phyloP scores from a whole-genome alignment of 768 basidiomycete species.

The Termitomyces sp. region DNA sequence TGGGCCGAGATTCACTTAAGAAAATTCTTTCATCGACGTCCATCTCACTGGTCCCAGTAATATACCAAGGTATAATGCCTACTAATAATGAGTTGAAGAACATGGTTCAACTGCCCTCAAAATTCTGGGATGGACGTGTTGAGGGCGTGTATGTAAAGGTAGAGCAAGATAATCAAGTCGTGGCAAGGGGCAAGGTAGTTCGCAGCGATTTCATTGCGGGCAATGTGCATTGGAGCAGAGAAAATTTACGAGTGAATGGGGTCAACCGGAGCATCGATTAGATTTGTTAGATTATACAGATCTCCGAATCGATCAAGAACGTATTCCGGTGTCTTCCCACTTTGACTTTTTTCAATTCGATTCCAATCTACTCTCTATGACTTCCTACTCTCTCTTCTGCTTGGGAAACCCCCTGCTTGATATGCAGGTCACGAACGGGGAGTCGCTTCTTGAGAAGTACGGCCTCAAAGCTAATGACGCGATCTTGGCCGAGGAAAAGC shows the following conservation, averaged over 20 bases:
- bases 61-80: constrained; percentile 38
- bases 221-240: constrained; percentile 50
- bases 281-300: constrained; percentile 16
- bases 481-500: constrained; percentile 88
- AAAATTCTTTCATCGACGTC: constrained; percentile 25
- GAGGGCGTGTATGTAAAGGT: too few relatives aligned
- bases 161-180: too few relatives aligned
- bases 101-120: constrained; percentile 44
- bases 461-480: constrained; percentile 91
- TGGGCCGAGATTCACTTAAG: constrained; percentile 28
- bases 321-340: background rate
- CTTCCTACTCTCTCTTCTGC: constrained; percentile 64
- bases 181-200: too few relatives aligned
- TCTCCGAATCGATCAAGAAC: constrained; percentile 8
- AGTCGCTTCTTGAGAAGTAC: constrained; percentile 84
- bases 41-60: constrained; percentile 40
- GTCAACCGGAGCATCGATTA: constrained; percentile 17
- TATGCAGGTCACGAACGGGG: constrained; percentile 87
- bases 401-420: constrained; percentile 96
- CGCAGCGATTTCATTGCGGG: constrained; percentile 46
- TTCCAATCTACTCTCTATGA: constrained; percentile 22
- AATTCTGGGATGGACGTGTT: too few relatives aligned
- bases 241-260: constrained; percentile 28
- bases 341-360: background rate
- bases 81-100: constrained; percentile 29